Evolutionary conservation across 345 rosid species (phyloP).

Genomic region (Salix suchowensis): DNA sequence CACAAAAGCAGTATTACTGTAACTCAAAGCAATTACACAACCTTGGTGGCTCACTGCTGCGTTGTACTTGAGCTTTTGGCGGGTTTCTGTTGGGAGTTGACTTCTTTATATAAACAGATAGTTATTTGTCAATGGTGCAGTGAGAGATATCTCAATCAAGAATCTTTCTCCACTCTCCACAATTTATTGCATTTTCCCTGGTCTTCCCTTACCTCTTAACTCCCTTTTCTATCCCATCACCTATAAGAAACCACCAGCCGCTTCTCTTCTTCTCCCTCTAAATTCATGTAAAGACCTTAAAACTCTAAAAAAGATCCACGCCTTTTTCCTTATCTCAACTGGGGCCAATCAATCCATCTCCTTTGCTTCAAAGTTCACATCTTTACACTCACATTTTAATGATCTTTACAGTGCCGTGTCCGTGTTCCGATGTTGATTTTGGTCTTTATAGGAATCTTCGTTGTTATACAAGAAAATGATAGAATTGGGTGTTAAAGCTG

Average conservation of each 20-base stretch:
- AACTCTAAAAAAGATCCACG: constrained; percentile 17
- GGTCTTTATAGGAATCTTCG: constrained; percentile 15
- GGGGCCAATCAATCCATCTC: neutral
- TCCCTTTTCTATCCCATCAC: constrained; percentile 19
- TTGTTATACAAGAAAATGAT: constrained; percentile 25
- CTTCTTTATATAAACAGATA: too few species aligned
- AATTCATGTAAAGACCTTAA: constrained; percentile 10
- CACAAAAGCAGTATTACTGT: too few species aligned
- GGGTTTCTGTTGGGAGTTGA: too few species aligned
- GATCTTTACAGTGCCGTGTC: constrained; percentile 14
- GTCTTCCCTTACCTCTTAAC: neutral
- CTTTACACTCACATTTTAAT: constrained; percentile 8
- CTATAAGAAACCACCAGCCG: constrained; percentile 5
- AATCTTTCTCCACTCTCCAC: neutral
- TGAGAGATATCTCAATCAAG: too few species aligned
- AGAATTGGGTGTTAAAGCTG: constrained; percentile 16
- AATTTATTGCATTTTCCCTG: neutral
- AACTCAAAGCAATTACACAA: too few species aligned
- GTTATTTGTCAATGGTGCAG: too few species aligned
- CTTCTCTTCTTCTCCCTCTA: neutral
- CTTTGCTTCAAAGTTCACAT: constrained; percentile 15
- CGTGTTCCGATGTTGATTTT: constrained; percentile 21
- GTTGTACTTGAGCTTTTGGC: too few species aligned
- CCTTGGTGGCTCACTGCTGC: too few species aligned
- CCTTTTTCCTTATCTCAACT: constrained; percentile 4